Conservation (phyloP, 805 yeast species). For the Saccharomycopsis sp. region DNA sequence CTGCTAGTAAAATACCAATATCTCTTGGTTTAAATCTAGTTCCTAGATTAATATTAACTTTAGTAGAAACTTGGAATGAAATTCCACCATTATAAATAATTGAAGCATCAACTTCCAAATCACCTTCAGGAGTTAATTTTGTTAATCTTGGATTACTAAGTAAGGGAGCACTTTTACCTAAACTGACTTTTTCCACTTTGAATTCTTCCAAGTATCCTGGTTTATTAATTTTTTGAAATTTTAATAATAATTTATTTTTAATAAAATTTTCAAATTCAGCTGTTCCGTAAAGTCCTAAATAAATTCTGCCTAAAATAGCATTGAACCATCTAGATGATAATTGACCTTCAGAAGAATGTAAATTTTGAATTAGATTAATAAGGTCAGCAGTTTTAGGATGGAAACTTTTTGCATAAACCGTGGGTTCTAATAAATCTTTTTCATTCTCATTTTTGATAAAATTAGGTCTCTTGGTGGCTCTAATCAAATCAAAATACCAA, state of each 20-base stretch:
- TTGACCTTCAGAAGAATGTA: constrained; percentile 78
- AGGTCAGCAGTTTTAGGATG: constrained; percentile 64
- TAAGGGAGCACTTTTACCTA: constrained; percentile 76
- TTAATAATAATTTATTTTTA: constrained; percentile 50
- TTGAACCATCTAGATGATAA: constrained; percentile 83
- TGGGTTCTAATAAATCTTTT: constrained; percentile 40
- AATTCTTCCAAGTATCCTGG: constrained; percentile 87
- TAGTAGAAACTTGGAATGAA: constrained; percentile 69
- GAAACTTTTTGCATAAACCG: constrained; percentile 57
- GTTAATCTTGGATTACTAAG: constrained; percentile 61
- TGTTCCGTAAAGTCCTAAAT: constrained; percentile 67
- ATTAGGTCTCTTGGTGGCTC: constrained; percentile 48
- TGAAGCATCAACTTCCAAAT: constrained; percentile 47
- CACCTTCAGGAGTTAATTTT: constrained; percentile 74
- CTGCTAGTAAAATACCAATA: constrained; percentile 61
- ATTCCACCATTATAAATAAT: constrained; percentile 69
- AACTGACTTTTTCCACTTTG: constrained; percentile 55
- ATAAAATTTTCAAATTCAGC: constrained; percentile 49
- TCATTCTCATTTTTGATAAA: constrained; percentile 13
- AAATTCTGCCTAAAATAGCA: constrained; percentile 75
- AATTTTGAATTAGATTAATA: constrained; percentile 60
- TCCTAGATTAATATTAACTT: constrained; percentile 65
- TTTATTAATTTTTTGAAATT: constrained; percentile 66
- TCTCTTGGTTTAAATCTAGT: constrained; percentile 65
- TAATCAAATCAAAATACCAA: constrained; percentile 79